Percentiles rank a stretch among this genome's conserved stretches.
phyloP scores from a whole-genome alignment of 139 green algal species.

The Micractinium conductrix region DNA sequence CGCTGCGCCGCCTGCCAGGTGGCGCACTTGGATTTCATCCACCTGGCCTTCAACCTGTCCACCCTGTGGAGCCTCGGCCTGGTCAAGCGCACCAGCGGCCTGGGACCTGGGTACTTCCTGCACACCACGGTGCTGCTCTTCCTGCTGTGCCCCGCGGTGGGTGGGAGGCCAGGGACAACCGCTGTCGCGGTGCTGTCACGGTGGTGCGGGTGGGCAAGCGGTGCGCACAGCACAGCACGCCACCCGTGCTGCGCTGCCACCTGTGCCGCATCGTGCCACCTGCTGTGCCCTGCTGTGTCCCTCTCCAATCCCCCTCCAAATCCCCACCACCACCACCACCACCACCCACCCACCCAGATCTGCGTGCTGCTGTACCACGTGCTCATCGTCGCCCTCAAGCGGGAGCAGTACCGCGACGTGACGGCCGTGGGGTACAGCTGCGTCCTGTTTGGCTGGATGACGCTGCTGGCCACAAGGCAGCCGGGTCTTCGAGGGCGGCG shows the following conservation, averaged over 20 bases:
- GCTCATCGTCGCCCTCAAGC: conserved; percentile 25
- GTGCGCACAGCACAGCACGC: not conserved
- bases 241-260: not conserved
- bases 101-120: conserved; percentile 61
- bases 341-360: conserved; percentile 27
- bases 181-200: too few relatives aligned
- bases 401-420: conserved; percentile 49
- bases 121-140: conserved; percentile 54
- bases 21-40: conserved; percentile 66
- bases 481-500: not conserved
- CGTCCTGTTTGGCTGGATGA: conserved; percentile 82
- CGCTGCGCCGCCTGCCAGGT: conserved; percentile 56
- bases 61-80: conserved; percentile 65
- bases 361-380: conserved; percentile 60
- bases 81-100: conserved; percentile 25
- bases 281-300: too few relatives aligned
- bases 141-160: conserved; percentile 48
- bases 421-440: conserved; percentile 71
- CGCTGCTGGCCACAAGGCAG: conserved; percentile 44
- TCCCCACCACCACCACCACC: too few relatives aligned
- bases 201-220: too few relatives aligned
- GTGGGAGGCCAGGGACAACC: too few relatives aligned
- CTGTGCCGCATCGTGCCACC: too few relatives aligned
- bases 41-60: conserved; percentile 75
- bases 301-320: too few relatives aligned